Evolutionary conservation across 225 moss, liverwort and hornwort genomes (phyloP).

Genomic region (Antitrichia curtipendula): DNA sequence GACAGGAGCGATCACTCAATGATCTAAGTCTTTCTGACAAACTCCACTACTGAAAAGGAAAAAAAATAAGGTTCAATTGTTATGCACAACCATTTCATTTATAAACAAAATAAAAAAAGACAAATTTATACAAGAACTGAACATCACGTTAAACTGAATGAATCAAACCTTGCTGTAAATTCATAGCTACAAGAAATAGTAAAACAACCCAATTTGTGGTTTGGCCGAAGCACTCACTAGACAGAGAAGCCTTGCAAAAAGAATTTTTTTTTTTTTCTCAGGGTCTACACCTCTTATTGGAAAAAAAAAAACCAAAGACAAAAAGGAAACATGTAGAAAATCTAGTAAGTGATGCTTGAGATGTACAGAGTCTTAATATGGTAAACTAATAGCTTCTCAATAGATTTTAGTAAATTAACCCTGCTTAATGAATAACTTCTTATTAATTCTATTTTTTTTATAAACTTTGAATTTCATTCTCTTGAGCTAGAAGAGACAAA

Average conservation of each 20-base stretch:
- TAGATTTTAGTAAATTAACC: neutral
- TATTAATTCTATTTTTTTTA: neutral
- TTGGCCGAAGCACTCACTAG: neutral
- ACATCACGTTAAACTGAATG: rapidly evolving
- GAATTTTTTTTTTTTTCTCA: no score
- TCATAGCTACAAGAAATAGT: neutral
- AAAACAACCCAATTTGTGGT: neutral
- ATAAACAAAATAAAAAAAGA: neutral
- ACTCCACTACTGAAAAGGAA: neutral
- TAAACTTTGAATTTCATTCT: neutral
- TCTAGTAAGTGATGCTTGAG: neutral
- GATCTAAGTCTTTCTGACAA: neutral
- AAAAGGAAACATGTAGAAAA: neutral
- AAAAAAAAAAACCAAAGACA: neutral
- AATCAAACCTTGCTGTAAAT: neutral
- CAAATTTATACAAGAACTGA: neutral
- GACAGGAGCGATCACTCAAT: neutral
- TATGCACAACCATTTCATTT: neutral
- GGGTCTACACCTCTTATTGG: neutral
- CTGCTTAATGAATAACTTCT: neutral
- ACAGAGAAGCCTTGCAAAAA: neutral
- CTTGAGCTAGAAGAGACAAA: neutral
- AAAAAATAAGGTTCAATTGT: neutral
- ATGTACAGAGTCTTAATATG: neutral
- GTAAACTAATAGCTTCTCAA: no score